phyloP scores from a whole-genome alignment of 169 alveolate species.

The Plasmodium adleri region DNA sequence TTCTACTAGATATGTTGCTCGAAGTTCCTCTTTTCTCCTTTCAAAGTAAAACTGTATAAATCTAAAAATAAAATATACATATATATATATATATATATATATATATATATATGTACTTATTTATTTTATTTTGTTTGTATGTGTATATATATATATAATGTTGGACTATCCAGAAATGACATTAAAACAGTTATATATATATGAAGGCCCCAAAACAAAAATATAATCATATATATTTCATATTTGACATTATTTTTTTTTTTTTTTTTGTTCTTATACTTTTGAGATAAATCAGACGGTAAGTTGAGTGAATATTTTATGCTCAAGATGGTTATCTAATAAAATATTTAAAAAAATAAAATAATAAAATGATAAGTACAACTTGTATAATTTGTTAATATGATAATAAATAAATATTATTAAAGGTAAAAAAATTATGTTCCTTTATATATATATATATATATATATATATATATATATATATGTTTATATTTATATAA shows the following conservation, averaged over 20 bases:
- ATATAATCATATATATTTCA: too few relatives aligned
- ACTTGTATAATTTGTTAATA: neutral
- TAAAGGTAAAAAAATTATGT: neutral
- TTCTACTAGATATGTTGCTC: conserved; percentile 43
- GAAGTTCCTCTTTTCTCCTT: conserved; percentile 27
- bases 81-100: neutral
- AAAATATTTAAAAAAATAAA: neutral
- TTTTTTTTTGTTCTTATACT: conserved; percentile 5
- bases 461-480: too few relatives aligned
- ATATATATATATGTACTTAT: neutral
- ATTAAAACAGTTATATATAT: neutral
- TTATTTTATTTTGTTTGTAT: too few relatives aligned
- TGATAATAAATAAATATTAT: neutral
- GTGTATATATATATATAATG: neutral
- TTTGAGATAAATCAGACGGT: conserved; percentile 53
- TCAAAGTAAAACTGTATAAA: conserved; percentile 29
- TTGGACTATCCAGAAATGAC: neutral
- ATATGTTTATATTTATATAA: too few relatives aligned
- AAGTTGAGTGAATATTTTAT: conserved; percentile 22
- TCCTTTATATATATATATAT: neutral
- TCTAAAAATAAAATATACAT: conserved; percentile 13
- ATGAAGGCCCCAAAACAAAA: too few relatives aligned
- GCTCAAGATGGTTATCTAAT: conserved; percentile 35
- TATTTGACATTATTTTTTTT: too few relatives aligned
- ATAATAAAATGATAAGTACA: neutral